Evolutionary conservation across 768 basidiomycete genomes (phyloP).

Genomic region (Mycena metata): DNA sequence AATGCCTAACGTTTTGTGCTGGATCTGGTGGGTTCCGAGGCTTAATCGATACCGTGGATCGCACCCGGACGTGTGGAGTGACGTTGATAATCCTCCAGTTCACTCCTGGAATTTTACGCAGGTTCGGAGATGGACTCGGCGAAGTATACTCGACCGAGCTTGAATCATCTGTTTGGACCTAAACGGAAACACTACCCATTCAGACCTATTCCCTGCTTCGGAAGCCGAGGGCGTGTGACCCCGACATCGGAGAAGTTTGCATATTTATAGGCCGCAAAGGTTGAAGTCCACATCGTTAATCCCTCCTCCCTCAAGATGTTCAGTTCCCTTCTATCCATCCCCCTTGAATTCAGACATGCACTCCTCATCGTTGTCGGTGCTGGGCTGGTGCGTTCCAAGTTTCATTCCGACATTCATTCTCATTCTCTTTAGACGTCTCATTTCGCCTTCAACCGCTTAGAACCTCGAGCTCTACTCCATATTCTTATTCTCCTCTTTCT

Average conservation of each 20-base stretch:
- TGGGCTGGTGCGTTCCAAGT: constrained; percentile 15
- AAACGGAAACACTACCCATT: constrained; percentile 33
- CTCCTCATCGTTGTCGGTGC: constrained; percentile 14
- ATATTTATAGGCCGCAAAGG: constrained; percentile 34
- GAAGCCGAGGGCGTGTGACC: constrained; percentile 36
- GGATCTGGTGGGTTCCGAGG: constrained; percentile 28
- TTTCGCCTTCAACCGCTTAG: constrained; percentile 28
- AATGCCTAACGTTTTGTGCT: constrained; percentile 24
- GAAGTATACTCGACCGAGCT: constrained; percentile 33
- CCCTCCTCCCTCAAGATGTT: constrained; percentile 27
- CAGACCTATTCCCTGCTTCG: constrained; percentile 33
- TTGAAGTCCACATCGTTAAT: constrained; percentile 25
- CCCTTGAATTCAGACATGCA: constrained; percentile 18
- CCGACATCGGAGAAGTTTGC: constrained; percentile 38
- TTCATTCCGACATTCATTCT: neutral
- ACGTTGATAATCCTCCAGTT: constrained; percentile 23
- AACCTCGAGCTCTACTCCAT: constrained; percentile 32
- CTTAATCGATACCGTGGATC: constrained; percentile 35
- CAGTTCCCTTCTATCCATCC: constrained; percentile 16
- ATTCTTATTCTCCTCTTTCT: constrained; percentile 34
- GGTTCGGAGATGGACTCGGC: constrained; percentile 33
- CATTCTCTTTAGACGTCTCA: constrained; percentile 25
- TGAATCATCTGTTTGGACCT: constrained; percentile 33
- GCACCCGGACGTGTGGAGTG: constrained; percentile 25
- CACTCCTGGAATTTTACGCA: constrained; percentile 20